These are phyloP conservation scores for Acacia concinna DNA, from an alignment of 331 rosid species.

Conservation along the genomic window DNA sequence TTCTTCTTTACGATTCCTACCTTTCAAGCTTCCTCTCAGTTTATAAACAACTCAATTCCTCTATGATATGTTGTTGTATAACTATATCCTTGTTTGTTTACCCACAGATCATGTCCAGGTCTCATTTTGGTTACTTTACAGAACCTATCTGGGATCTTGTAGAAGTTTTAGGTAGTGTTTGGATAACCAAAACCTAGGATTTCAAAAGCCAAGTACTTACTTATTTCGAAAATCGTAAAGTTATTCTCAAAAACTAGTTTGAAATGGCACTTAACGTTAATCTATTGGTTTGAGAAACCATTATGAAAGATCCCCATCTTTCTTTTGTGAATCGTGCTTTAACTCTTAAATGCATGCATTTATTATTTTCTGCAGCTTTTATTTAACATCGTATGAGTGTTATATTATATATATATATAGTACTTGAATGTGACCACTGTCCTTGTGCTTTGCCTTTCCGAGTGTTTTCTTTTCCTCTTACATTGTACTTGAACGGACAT, in stretches of 20 bases:
- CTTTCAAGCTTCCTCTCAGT: background rate
- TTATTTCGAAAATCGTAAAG: no score
- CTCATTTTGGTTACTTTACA: background rate
- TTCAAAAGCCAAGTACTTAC: no score
- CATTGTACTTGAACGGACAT: background rate
- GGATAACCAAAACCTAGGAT: no score
- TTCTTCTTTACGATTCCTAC: no score
- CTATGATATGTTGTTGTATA: background rate
- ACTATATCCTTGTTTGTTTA: background rate
- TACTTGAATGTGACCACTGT: background rate
- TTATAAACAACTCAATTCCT: background rate
- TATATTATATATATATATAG: no score
- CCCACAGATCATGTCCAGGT: background rate
- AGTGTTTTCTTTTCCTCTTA: background rate
- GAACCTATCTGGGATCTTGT: background rate
- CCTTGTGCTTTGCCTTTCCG: background rate
- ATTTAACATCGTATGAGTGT: background rate
- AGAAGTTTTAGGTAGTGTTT: no score
- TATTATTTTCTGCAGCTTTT: background rate
- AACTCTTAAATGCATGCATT: slow-evolving; percentile 13
- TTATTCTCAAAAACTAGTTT: no score
- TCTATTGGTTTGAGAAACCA: background rate
- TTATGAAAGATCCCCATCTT: background rate
- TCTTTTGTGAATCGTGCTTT: background rate
- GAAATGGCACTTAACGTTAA: background rate